Conservation (phyloP, 768 basidiomycete genomes). For the Tephrocybe sp. region DNA sequence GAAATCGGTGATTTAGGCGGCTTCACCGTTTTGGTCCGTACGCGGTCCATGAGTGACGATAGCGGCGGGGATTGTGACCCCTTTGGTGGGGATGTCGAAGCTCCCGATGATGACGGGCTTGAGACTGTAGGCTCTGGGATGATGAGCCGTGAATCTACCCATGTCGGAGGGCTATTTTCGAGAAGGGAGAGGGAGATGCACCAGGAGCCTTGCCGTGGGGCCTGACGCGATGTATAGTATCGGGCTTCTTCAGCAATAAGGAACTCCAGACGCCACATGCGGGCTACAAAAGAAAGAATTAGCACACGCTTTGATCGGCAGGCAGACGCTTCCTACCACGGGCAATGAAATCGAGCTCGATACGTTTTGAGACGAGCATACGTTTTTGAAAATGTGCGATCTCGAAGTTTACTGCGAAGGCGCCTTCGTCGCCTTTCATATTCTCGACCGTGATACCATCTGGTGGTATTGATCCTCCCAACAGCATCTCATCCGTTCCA, state of each 20-base stretch:
- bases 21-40: not conserved
- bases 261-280: constrained; percentile 57
- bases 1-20: constrained; percentile 32
- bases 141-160: constrained; percentile 50
- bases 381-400: constrained; percentile 65
- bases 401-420: constrained; percentile 51
- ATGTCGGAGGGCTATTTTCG: constrained; percentile 57
- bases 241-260: constrained; percentile 23
- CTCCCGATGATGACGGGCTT: not conserved
- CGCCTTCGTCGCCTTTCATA: constrained; percentile 42
- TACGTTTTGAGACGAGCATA: constrained; percentile 58
- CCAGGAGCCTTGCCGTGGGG: constrained; percentile 38
- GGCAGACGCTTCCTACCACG: constrained; percentile 28
- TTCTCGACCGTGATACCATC: constrained; percentile 60
- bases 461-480: constrained; percentile 38
- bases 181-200: constrained; percentile 48
- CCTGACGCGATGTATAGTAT: not conserved
- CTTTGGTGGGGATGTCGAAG: not conserved
- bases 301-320: constrained; percentile 1
- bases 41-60: constrained; percentile 11
- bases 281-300: constrained; percentile 29
- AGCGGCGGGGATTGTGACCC: not conserved
- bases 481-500: constrained; percentile 50
- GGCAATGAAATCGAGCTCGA: constrained; percentile 66
- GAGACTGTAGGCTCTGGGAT: constrained; percentile 29